These are phyloP conservation scores for Silene noctiflora DNA, from an alignment of 179 eudicot species.

Conservation along the genomic window DNA sequence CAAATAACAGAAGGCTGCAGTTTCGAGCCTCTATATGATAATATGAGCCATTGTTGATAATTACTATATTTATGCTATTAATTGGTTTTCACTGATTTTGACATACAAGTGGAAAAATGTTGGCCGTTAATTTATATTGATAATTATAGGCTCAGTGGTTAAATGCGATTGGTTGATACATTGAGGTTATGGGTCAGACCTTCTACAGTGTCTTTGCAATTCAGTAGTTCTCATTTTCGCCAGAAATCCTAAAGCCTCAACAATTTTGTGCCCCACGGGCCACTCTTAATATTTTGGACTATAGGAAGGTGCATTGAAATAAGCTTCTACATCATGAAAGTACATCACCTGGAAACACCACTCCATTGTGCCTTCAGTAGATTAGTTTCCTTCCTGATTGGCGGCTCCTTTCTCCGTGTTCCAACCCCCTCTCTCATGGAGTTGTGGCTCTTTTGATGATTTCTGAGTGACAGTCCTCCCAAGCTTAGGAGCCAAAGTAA, in stretches of 20 bases:
- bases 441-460: no score
- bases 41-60: neutral
- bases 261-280: neutral
- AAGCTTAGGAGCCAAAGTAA: neutral
- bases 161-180: no score
- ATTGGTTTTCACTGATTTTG: neutral
- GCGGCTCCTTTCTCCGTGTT: neutral
- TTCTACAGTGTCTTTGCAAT: neutral
- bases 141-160: neutral
- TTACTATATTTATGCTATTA: neutral
- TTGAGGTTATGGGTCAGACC: no score
- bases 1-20: neutral
- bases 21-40: neutral
- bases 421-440: no score
- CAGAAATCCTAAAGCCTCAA: neutral
- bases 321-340: constrained; percentile 4
- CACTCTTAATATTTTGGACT: neutral
- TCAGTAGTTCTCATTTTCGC: neutral
- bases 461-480: neutral
- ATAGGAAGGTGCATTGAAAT: constrained; percentile 1
- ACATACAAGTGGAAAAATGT: neutral
- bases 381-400: neutral
- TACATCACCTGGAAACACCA: neutral
- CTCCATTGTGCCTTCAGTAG: neutral
- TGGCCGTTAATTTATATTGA: neutral